Base-by-base conservation (phyloP, 2,329 filamentous ascomycete species). In the Phialophora verrucosa region DNA sequence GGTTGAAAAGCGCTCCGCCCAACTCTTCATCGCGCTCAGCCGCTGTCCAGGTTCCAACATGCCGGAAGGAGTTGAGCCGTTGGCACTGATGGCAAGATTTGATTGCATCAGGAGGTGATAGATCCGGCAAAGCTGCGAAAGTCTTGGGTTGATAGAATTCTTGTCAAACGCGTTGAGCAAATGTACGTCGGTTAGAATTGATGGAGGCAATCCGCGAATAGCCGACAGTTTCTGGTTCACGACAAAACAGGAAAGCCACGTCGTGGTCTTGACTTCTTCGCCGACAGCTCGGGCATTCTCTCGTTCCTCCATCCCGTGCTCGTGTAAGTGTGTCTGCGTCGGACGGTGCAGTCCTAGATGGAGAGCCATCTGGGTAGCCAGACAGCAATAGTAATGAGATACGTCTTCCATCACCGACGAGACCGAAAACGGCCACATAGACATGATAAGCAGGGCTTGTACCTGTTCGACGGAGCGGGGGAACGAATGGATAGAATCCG, bases 381-480 rank as follows among this genome's bases (percentile, higher is more conserved):
- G 50, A 20, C 67, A 66, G 7, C 68, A 54, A 17, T 71, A 55
- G 14, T 62, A 63, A 14, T 63, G 42, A 2, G 70, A 70, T 12
- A 53, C 65, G 42, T 73, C 71, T 8, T 65, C 64, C 1, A 55
- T 65, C 0, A 72, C 49, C 20, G 71, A 70, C 6, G 67, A 70
- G 8, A 71, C 67, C 8, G 71, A 66, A 54, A 71, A 70, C n/a
- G 71, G 71, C 71, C 71, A 73, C 64, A 68, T 66, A 32, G 62
- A 72, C 53, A 71, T 31, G 27, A 73, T 63, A 11, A 69, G 59
- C 12, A 73, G 64, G 10, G 71, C 62, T 31, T 72, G 70, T 20
- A 73, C 69, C 29, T 68, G 57, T 27, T 70, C 64, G 31, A 67
- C 66, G 0, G 64, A 64, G 23, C 69, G 68, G 5, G 70, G 69